These are phyloP conservation scores for Colletotrichum scovillei DNA, from an alignment of 2,329 filamentous ascomycete genomes.

Conservation along the genomic window DNA sequence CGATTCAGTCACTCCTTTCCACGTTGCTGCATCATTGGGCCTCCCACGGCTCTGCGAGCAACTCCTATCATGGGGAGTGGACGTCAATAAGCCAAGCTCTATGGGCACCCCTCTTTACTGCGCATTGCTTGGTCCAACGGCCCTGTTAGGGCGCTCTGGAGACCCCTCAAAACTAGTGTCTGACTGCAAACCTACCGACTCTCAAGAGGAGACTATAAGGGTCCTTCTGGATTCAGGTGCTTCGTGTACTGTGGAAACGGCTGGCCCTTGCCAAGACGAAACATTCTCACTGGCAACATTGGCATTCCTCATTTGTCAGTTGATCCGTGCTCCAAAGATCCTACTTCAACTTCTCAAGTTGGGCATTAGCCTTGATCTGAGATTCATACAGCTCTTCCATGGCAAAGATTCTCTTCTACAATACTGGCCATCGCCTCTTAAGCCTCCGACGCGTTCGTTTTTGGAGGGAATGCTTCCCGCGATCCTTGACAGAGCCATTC, in stretches of 20 bases:
- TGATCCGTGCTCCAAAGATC: neutral
- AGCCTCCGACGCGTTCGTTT: neutral
- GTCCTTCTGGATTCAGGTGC: conserved; percentile 41
- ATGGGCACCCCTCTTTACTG: conserved; percentile 48
- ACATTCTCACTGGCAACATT: conserved; percentile 16
- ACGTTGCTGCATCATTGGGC: conserved; percentile 48
- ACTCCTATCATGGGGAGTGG: conserved; percentile 20
- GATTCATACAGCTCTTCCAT: conserved; percentile 6
- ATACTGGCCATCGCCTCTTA: conserved; percentile 13
- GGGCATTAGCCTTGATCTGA: neutral
- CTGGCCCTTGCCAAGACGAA: conserved; percentile 1
- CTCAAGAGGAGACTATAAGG: conserved; percentile 41
- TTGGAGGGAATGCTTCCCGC: neutral
- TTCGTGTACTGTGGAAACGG: neutral
- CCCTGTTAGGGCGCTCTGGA: conserved; percentile 38
- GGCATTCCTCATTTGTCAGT: conserved; percentile 22
- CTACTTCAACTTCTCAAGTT: neutral
- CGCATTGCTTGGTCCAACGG: conserved; percentile 46
- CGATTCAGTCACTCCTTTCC: conserved; percentile 44
- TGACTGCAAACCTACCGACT: neutral
- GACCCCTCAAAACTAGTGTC: conserved; percentile 7
- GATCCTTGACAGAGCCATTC: conserved; percentile 7
- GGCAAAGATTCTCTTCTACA: conserved; percentile 1
- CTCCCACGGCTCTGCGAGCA: conserved; percentile 43
- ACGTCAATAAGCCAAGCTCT: conserved; percentile 38